Base-by-base conservation (phyloP, 2,329 filamentous ascomycete genomes). In the Thielaviopsis populi region DNA sequence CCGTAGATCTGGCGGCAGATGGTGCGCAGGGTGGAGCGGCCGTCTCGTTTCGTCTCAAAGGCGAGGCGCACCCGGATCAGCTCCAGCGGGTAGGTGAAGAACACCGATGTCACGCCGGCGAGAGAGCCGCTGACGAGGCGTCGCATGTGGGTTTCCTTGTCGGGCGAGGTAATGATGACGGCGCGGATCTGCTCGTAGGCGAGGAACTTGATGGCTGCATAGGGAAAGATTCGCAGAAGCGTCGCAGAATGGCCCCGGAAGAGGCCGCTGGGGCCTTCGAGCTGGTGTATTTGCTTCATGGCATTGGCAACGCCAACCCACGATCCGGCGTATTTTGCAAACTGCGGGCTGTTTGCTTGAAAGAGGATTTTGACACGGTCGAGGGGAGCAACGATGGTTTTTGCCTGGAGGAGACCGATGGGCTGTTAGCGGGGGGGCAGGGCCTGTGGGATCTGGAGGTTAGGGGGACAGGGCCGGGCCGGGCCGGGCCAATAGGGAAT, bases 311-410 rank as follows among this genome's bases (percentile, higher is more conserved):
- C 84, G 59, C 94, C 94, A 64, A 83, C 82, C 88, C 91, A 96
- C 50, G 87, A 91, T 48, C 91, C 89, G 1, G 89, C 85, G 73
- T 97, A 99, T 75, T 95, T 96, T 63, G 87, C 83, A 73, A 96
- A 99, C 69, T 94, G 87, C 2, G 94, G 94, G 71, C 94, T 96
- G 71, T 88, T 90, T 62, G 94, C 88, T 74, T 99, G 94, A 76
- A 99, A 97, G 50, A 99, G 87, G 71, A 99, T 99, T 76, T 99
- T 99, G 71, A 99, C 94, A 68, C 94, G 87, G 75, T 99, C 94
- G 68, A 99, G 87, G 27, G 94, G 94, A 27, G 91, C 94, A 43
- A 99, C 95, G 6, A 95, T 79, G 0, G 92, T 96, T 79, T 99
- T 99, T 67, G 88, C 94, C 91, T 96, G 69, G 61, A 67, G 27